phyloP scores from a whole-genome alignment of 352 stramenopile genomes.

The Phytopythium vexans region DNA sequence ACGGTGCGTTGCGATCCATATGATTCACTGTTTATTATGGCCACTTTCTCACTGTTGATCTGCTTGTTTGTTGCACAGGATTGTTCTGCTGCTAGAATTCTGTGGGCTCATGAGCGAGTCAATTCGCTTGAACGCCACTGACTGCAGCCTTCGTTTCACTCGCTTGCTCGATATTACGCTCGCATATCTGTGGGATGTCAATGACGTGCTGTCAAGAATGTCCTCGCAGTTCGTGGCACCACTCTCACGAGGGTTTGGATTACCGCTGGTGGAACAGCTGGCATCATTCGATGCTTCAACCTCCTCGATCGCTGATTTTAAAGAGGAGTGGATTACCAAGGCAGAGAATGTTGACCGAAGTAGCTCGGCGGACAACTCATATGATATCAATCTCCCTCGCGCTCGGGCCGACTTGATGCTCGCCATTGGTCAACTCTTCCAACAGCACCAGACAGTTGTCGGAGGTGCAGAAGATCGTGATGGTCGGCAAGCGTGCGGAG shows the following conservation, averaged over 20 bases:
- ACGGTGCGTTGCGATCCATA: slow-evolving; percentile 14
- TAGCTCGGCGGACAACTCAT: slow-evolving; percentile 21
- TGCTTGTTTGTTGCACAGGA: slow-evolving; percentile 27
- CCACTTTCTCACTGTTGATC: slow-evolving; percentile 7
- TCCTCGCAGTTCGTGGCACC: background rate
- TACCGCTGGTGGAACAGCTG: slow-evolving; percentile 7
- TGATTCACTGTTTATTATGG: slow-evolving; percentile 1
- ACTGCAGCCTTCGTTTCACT: background rate
- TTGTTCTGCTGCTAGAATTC: slow-evolving; percentile 63
- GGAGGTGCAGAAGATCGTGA: background rate
- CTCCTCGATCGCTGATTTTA: slow-evolving; percentile 6
- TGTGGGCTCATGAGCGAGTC: slow-evolving; percentile 57
- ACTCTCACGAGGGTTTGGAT: no score
- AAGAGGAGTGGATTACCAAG: slow-evolving; percentile 5
- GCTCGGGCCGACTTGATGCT: slow-evolving; percentile 46
- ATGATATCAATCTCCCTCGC: slow-evolving; percentile 43
- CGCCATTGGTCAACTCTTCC: slow-evolving; percentile 39
- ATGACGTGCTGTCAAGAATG: slow-evolving; percentile 5
- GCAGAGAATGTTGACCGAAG: background rate
- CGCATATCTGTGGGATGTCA: slow-evolving; percentile 7
- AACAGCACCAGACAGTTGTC: slow-evolving; percentile 21
- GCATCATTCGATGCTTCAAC: slow-evolving; percentile 7
- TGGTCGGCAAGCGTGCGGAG: background rate
- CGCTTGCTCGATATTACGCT: slow-evolving; percentile 11
- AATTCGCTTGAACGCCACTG: slow-evolving; percentile 11